These are phyloP conservation scores for Backusella australiensis DNA, from an alignment of 192 early-diverging fungal species.

Conservation along the genomic window DNA sequence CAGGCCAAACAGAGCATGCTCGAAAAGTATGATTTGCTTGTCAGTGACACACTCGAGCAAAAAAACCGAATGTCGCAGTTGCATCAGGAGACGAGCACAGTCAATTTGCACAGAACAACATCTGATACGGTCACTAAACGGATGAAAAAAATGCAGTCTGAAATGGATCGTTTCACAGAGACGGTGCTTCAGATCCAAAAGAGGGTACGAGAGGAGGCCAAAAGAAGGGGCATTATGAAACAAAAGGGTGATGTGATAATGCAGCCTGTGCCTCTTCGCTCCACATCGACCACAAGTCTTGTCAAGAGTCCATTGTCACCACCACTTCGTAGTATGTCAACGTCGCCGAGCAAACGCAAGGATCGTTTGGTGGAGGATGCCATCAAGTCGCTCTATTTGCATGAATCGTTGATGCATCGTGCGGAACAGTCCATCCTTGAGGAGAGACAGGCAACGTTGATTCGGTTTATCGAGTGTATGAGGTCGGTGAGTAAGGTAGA, in stretches of 20 bases:
- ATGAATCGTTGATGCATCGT: not conserved
- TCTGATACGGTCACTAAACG: not conserved
- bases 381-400: not conserved
- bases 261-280: not conserved
- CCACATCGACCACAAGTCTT: not conserved
- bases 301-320: not conserved
- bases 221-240: not conserved
- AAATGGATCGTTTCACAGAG: conserved; percentile 6
- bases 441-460: not conserved
- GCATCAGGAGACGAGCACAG: not conserved
- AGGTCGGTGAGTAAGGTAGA: conserved; percentile 3
- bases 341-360: not conserved
- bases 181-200: not conserved
- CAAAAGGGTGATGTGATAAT: not conserved
- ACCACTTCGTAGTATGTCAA: not conserved
- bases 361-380: not conserved
- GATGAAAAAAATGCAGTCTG: not conserved
- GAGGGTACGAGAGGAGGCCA: not conserved
- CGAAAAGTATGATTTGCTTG: not conserved
- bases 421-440: not conserved
- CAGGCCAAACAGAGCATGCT: not conserved
- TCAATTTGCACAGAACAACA: not conserved
- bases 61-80: not conserved
- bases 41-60: conserved; percentile 2
- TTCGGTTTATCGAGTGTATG: not conserved